Evolutionary conservation across 2,329 filamentous ascomycete genomes (phyloP), one percentile per base, ranked within the genome.

Genomic region (Proliferodiscus dingleyae): DNA sequence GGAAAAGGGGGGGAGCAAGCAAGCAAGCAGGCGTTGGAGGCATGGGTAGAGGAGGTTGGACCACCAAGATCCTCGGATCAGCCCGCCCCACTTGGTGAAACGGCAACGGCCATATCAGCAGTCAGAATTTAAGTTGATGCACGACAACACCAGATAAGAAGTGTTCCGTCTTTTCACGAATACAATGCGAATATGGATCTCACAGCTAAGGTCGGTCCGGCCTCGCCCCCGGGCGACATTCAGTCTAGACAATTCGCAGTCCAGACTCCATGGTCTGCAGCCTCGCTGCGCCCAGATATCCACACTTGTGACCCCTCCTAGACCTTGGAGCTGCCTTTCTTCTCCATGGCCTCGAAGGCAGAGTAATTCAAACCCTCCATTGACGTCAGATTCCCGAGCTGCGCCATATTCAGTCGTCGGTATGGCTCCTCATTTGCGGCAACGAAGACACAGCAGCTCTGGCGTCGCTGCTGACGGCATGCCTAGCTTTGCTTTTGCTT

Each of bases 401-500:
- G 9, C 6, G 5, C 24, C 37, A 9, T 9, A 16, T 39, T 16
- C 23, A 7, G 7, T 39, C 22, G 4, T 24, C 16, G 28, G 8
- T 3, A 41, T 41, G 38, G 23, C 38, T 9, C 26, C 38, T 30
- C 28, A 23, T 13, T 19, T 16, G 16, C 21, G 21, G 24, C 28
- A 16, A 23, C 38, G 43, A 33, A 18, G 43, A 8, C 29, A 39
- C 3, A 45, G 43, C 22, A 45, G 24, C 16, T 23, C 34, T 26
- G 28, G 36, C 11, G 16, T 45, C 15, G 45, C 39, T 24, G 22
- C 18, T 9, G 36, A 36, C 16, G 30, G 41, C 46, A 34, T 52
- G 18, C 52, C 58, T 10, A 67, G 70, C 50, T 77, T 75, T 58
- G 75, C 72, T 21, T 78, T 79, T 59, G 75, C 74, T 16, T 78